Base-by-base conservation (phyloP, 306 rosid genomes). In the Arachis hypogaea region DNA sequence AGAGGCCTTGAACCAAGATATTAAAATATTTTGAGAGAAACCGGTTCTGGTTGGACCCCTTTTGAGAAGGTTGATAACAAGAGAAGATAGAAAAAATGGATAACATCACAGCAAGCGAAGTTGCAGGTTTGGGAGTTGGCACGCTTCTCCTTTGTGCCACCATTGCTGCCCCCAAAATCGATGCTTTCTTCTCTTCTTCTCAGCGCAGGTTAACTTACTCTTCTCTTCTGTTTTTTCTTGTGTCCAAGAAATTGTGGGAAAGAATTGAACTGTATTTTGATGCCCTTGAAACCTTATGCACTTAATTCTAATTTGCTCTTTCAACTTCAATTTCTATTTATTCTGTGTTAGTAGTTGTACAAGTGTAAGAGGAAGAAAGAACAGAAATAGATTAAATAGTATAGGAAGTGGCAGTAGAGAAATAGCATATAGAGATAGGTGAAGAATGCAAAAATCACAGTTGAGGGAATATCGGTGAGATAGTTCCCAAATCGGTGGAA, bases 71-170 rank as follows among this genome's bases (percentile, higher is more conserved):
- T 33, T 4, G 38, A 2, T 33, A 33, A 33, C 38, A 33, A 33
- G 38, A 0, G 9, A n/a, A 12, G 8, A 28, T 8, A 6, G 44
- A 43, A 18, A 62, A 33, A 33, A 92, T 92, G 97, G 96, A 91
- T 60, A 86, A 86, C 56, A 80, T 93, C 14, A 93, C 98, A 9
- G 88, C 89, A 1, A 93, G 97, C 72, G 98, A 93, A 77, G 7
- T 85, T 33, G 97, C 96, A n/a, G 98, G 97, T 14, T 82, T 91
- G 0, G 98, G 83, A 4, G 97, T 93, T 10, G 98, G 98, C 41
- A 66, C 87, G 56, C 80, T 91, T 7, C 97, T 93, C 18, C 74
- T 93, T 11, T 85, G 89, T 63, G 96, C 96, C 73, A 86, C 98
- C 83, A 30, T 91, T 85, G 86, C 91, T 58, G 98, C 98, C 60